These are phyloP conservation scores for Friedmanniomyces endolithicus DNA, from an alignment of 495 filamentous ascomycete genomes.

Conservation along the genomic window DNA sequence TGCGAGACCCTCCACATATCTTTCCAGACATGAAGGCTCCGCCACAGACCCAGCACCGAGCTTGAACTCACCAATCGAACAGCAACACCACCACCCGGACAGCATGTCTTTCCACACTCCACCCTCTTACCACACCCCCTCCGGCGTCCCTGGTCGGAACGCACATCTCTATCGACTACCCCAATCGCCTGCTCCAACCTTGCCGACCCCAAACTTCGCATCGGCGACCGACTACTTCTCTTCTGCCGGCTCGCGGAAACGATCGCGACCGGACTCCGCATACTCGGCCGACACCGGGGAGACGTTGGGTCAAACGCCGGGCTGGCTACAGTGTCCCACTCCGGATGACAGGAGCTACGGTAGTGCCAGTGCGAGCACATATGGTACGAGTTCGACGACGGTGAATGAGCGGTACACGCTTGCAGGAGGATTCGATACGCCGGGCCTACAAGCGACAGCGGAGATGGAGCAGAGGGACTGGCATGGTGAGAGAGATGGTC, in stretches of 20 bases:
- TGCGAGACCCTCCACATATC: no score
- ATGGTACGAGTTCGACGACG: constrained; percentile 35
- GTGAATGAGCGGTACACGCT: constrained; percentile 46
- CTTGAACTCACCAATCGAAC: no score
- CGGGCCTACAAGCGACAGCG: constrained; percentile 35
- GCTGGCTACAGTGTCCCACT: constrained; percentile 8
- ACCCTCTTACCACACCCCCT: neutral
- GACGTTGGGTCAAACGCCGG: neutral
- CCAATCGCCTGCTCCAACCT: constrained; percentile 48
- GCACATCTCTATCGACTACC: constrained; percentile 60
- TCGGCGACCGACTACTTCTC: constrained; percentile 21
- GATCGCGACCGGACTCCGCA: neutral
- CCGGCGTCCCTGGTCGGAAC: constrained; percentile 16
- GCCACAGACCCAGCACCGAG: no score
- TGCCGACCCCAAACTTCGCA: constrained; percentile 34
- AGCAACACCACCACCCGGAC: neutral
- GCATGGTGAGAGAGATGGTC: neutral
- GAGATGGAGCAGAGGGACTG: constrained; percentile 28
- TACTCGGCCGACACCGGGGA: neutral
- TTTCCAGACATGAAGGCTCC: no score
- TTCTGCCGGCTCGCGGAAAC: constrained; percentile 18
- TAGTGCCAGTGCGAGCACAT: constrained; percentile 1
- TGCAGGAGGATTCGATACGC: constrained; percentile 53
- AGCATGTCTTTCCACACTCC: neutral
- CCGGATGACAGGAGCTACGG: constrained; percentile 5